Conservation (phyloP, 2,329 filamentous ascomycete species). For the Cladobotryum mycophilum region DNA sequence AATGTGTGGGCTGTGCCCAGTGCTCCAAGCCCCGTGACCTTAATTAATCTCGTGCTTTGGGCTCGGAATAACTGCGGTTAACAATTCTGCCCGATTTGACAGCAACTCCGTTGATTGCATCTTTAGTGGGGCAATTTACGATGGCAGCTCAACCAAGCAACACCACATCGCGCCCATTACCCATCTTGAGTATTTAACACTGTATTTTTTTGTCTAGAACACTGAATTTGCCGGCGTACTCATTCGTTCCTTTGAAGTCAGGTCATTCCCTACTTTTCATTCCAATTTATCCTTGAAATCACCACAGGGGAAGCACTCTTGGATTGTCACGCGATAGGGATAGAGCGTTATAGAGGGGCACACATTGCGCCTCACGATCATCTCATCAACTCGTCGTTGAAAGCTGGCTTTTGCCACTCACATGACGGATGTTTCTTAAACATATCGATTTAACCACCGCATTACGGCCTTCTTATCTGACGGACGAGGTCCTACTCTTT, state of each 20-base stretch:
- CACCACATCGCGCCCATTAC: too few relatives aligned
- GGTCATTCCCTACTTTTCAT: too few relatives aligned
- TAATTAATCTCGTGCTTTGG: too few relatives aligned
- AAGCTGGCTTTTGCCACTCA: constrained; percentile 21
- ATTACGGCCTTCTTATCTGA: constrained; percentile 82
- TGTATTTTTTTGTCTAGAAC: too few relatives aligned
- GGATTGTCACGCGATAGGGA: not conserved
- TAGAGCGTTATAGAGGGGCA: not conserved
- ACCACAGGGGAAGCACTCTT: not conserved
- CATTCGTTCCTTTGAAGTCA: too few relatives aligned
- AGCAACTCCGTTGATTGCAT: not conserved
- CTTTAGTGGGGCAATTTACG: not conserved
- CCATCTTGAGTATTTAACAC: too few relatives aligned
- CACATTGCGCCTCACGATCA: not conserved
- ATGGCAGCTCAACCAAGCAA: too few relatives aligned
- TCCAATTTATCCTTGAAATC: too few relatives aligned
- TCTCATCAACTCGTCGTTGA: not conserved
- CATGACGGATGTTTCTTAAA: constrained; percentile 93
- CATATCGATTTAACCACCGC: constrained; percentile 93
- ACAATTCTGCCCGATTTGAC: not conserved
- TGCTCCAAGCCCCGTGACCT: constrained; percentile 21
- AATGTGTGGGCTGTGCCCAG: constrained; percentile 1
- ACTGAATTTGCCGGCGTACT: too few relatives aligned
- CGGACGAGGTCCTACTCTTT: constrained; percentile 91
- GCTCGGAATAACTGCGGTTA: constrained; percentile 15